These are phyloP conservation scores for Lachnellula subtilissima DNA, from an alignment of 2,329 filamentous ascomycete species.

Conservation along the genomic window DNA sequence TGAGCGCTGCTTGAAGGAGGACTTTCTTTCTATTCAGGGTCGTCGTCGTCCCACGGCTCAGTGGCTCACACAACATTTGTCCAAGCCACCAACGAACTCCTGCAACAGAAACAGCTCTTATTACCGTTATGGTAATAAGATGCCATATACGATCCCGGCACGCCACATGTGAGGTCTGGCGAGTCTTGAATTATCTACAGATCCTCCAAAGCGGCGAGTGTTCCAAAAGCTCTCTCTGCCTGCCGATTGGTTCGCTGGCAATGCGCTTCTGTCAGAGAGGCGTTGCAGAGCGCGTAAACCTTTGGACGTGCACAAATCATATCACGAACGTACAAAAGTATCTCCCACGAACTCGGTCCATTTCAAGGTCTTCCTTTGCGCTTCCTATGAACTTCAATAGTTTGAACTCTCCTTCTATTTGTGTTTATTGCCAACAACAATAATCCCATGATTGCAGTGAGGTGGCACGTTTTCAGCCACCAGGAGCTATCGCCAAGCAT, in stretches of 20 bases:
- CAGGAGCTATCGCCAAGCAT: neutral
- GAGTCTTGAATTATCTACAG: neutral
- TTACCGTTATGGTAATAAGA: neutral
- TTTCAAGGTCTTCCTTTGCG: neutral
- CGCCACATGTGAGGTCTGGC: constrained; percentile 10
- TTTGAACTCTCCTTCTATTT: neutral
- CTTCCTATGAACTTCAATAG: neutral
- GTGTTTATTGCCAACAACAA: neutral
- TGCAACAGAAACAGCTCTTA: neutral
- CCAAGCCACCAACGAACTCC: constrained; percentile 1
- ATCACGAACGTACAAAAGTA: too few species aligned
- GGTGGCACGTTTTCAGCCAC: neutral
- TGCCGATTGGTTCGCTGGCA: constrained; percentile 20
- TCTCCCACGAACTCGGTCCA: neutral
- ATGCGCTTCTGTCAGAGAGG: constrained; percentile 23
- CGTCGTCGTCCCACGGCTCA: too few species aligned
- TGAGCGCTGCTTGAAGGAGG: neutral
- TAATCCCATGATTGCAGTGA: neutral
- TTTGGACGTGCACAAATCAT: neutral
- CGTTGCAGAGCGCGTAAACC: constrained; percentile 28
- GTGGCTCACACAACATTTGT: neutral
- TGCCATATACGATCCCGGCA: neutral
- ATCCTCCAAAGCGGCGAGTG: constrained; percentile 25
- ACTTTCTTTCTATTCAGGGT: neutral
- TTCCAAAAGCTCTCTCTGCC: constrained; percentile 21